A percentile compares a stretch with the other conserved stretches of the same genome.
These are phyloP conservation scores for Halophytophthora polymorphica DNA, from an alignment of 352 stramenopile species.

Conservation along the genomic window DNA sequence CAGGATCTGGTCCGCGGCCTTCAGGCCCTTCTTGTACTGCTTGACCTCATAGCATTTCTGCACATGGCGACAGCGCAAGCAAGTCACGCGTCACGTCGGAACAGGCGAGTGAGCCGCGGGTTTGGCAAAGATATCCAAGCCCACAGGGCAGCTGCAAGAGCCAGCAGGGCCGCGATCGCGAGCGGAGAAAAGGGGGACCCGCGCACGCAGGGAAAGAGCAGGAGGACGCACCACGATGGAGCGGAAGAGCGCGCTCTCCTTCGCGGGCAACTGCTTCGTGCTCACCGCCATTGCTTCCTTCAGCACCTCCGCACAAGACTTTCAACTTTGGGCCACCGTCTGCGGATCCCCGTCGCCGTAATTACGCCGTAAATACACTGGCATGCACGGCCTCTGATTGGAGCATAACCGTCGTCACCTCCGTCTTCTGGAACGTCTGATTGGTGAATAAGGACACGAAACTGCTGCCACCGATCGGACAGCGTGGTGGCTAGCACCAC, in stretches of 20 bases:
- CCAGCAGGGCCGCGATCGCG: not conserved
- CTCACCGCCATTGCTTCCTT: constrained; percentile 40
- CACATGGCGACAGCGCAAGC: constrained; percentile 1
- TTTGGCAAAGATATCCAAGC: not conserved
- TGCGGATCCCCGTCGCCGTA: too few species aligned
- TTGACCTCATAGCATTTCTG: constrained; percentile 98
- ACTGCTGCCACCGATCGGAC: too few species aligned
- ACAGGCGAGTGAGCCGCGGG: not conserved
- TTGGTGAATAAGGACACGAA: too few species aligned
- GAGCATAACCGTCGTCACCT: too few species aligned
- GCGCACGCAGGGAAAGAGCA: not conserved
- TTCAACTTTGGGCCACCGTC: too few species aligned
- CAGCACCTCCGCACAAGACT: not conserved
- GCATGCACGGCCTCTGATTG: too few species aligned
- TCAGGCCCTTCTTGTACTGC: constrained; percentile 99
- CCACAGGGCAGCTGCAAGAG: not conserved
- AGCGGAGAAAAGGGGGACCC: not conserved
- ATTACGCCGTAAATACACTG: too few species aligned
- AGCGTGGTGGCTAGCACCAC: too few species aligned
- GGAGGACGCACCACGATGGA: constrained; percentile 85
- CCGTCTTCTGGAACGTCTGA: too few species aligned
- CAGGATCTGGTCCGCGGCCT: constrained; percentile 92
- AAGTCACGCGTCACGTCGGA: not conserved
- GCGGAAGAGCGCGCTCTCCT: constrained; percentile 95
- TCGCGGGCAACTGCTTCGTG: constrained; percentile 86